These are phyloP conservation scores for Phytopythium aichiense DNA, from an alignment of 352 stramenopile species.

Conservation along the genomic window DNA sequence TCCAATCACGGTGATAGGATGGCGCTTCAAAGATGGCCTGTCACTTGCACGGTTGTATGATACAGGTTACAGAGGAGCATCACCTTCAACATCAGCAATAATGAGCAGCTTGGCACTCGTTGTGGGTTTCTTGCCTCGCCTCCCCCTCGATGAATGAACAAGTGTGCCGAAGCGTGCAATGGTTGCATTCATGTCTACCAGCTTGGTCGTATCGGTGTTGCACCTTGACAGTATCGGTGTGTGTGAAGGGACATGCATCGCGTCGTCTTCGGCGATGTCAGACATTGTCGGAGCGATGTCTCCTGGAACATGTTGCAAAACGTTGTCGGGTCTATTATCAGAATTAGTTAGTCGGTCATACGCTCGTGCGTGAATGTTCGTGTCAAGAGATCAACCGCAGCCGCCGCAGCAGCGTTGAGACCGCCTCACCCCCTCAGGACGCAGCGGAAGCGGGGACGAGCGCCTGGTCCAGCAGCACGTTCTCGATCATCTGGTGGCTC, in stretches of 20 bases:
- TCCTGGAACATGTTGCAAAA: not conserved
- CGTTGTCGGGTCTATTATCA: not conserved
- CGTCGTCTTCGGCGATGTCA: too few species aligned
- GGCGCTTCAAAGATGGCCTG: not conserved
- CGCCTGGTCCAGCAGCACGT: constrained; percentile 46
- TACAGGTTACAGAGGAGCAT: not conserved
- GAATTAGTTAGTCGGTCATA: not conserved
- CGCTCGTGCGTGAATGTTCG: not conserved
- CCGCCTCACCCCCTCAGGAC: not conserved
- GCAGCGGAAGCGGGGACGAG: constrained; percentile 4
- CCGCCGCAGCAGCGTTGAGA: not conserved
- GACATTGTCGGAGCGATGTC: not conserved
- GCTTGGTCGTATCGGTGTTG: too few species aligned
- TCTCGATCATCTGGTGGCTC: constrained; percentile 74
- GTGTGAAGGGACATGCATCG: too few species aligned
- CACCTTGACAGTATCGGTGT: too few species aligned
- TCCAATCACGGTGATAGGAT: not conserved
- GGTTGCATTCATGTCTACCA: too few species aligned
- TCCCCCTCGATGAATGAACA: too few species aligned
- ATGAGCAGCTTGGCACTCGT: too few species aligned
- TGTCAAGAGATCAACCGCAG: not conserved
- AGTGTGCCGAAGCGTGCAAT: too few species aligned
- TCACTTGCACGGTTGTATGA: not conserved
- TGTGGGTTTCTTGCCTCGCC: too few species aligned
- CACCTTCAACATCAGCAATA: too few species aligned